Base-by-base conservation (phyloP, 2,329 filamentous ascomycete genomes). In the Xylaria multiplex region DNA sequence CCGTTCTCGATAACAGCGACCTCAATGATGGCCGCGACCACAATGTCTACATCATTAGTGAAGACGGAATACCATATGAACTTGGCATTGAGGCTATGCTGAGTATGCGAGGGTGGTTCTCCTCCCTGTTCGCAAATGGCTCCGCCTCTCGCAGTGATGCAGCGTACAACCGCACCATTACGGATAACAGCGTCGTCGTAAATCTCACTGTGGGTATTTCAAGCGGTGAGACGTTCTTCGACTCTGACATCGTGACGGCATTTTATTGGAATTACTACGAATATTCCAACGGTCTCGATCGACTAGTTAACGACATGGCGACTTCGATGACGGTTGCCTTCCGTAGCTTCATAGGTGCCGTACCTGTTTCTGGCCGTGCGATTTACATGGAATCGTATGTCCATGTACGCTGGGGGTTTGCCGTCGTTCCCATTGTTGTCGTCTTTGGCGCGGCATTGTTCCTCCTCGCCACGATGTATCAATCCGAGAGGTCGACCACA, bases 191-290 rank as follows among this genome's bases (percentile, higher is more conserved):
- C 5, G 71, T 78, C 3, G 75, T 73, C 9, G 76, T 77, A 42
- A 77, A 77, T 56, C 70, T 77, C 8, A 77, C 75, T 2, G 76
- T 77, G 3, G 77, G 76, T 22, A 77, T 78, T 35, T 74, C 75
- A 2, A 74, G 70, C 7, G 76, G 76, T 13, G 70, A 71, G 49
- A 78, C 75, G 4, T 77, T 77, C 63, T 77, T 77, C 67, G 76
- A 77, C 59, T 77, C 74, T 1, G 78, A 80, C 59, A 73, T 79
- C 53, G 77, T 79, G 14, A 78, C 78, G 30, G 77, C 77, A 2
- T 79, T 80, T 55, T 80, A 79, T 70, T 79, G 77, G 77, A 78
- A 79, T 65, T 79, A 80, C 72, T 79, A 79, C 70, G 71, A 79
- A 59, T 79, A 79, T 49, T 66, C 71, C 1, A 35, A 66, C 13